A percentile compares a stretch with the other conserved stretches of the same genome.
Conservation (phyloP, 805 yeast genomes). For the Yarrowia sp. region DNA sequence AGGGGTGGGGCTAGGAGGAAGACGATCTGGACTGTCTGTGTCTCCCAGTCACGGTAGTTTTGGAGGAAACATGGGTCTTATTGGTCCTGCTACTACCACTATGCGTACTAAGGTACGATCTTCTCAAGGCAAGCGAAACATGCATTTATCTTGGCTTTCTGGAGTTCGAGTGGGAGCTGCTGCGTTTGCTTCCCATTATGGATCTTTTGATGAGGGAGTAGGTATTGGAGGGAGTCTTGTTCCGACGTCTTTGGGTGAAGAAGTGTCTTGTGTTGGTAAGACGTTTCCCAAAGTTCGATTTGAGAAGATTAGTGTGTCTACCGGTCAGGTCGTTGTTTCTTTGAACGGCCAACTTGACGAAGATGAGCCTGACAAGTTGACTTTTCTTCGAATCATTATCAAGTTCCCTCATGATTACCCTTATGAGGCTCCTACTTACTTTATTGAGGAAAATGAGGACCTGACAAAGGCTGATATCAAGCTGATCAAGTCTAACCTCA, state of each 20-base stretch:
- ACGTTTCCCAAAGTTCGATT: slow-evolving; percentile 86
- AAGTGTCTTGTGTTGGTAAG: slow-evolving; percentile 84
- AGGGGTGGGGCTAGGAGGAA: slow-evolving; percentile 17
- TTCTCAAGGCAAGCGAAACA: slow-evolving; percentile 25
- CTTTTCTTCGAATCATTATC: slow-evolving; percentile 75
- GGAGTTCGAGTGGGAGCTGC: slow-evolving; percentile 70
- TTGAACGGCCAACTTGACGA: slow-evolving; percentile 78
- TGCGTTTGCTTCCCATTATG: slow-evolving; percentile 45
- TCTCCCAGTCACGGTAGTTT: slow-evolving; percentile 13
- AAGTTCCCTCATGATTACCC: slow-evolving; percentile 81
- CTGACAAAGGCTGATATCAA: slow-evolving; percentile 57
- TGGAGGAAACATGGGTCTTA: slow-evolving; percentile 9
- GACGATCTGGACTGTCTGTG: slow-evolving; percentile 29
- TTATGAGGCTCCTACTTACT: slow-evolving; percentile 60
- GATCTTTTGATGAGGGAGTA: slow-evolving; percentile 39
- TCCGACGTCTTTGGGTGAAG: slow-evolving; percentile 83
- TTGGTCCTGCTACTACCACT: background rate
- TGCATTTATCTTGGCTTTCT: slow-evolving; percentile 86
- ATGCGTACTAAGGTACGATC: slow-evolving; percentile 27
- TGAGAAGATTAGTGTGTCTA: slow-evolving; percentile 85
- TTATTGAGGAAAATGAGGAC: slow-evolving; percentile 82
- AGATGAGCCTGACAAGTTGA: slow-evolving; percentile 53
- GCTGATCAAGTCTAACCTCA: slow-evolving; percentile 60
- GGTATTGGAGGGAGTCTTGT: slow-evolving; percentile 26
- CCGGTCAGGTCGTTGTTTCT: slow-evolving; percentile 80